Evolutionary conservation across 2,329 filamentous ascomycete genomes (phyloP).

Genomic region (Nemania diffusa): DNA sequence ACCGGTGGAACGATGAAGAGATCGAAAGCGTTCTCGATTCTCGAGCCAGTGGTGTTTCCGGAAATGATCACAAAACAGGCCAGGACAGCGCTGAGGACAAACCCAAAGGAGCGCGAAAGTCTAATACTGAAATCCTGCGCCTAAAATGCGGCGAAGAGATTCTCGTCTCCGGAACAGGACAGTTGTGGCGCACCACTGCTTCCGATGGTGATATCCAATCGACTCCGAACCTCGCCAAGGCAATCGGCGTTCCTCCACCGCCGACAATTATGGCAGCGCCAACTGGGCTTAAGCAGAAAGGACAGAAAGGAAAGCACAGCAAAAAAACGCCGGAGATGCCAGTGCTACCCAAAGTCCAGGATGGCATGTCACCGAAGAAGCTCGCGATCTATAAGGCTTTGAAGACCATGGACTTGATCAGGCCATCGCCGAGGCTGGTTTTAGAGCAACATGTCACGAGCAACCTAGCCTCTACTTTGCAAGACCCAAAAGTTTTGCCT

Average conservation of each 20-base stretch:
- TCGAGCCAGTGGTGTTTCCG: constrained; percentile 3
- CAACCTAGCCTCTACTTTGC: background rate
- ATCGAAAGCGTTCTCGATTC: constrained; percentile 51
- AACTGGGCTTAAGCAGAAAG: constrained; percentile 7
- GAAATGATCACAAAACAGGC: constrained; percentile 16
- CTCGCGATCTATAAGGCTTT: constrained; percentile 31
- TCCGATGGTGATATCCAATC: constrained; percentile 2
- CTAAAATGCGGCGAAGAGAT: constrained; percentile 58
- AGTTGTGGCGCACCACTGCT: constrained; percentile 43
- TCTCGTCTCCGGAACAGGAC: constrained; percentile 54
- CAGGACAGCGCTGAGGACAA: constrained; percentile 19
- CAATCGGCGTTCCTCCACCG: background rate
- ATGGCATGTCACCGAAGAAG: constrained; percentile 33
- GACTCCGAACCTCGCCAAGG: background rate
- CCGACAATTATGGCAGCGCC: background rate
- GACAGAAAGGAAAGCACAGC: constrained; percentile 5
- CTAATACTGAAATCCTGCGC: constrained; percentile 55
- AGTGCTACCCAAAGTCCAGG: constrained; percentile 31
- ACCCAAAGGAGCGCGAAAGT: constrained; percentile 32
- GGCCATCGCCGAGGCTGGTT: constrained; percentile 36
- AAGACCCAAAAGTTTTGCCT: background rate
- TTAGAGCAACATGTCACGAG: constrained; percentile 24
- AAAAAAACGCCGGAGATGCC: constrained; percentile 13
- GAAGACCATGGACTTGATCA: constrained; percentile 33
- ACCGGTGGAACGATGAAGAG: constrained; percentile 57